A percentile compares a stretch with the other conserved stretches of the same genome.
Evolutionary conservation across 1,139 yeast genomes (phyloP).

Genomic region (Yamadazyma songkhlaensis): DNA sequence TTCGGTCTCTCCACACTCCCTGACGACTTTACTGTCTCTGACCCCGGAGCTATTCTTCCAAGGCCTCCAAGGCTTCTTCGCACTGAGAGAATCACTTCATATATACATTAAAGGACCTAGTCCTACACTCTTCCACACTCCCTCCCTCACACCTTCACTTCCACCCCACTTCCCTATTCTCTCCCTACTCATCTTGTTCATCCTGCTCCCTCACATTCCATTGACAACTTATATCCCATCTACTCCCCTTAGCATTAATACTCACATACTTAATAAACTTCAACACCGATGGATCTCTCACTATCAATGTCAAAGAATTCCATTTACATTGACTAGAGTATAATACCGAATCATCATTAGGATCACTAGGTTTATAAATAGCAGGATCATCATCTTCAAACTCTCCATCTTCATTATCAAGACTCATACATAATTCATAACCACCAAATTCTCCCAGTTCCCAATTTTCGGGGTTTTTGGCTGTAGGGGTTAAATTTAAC

Average conservation of each 20-base stretch:
- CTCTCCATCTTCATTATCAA: slow-evolving; percentile 47
- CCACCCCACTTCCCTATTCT: too few species aligned
- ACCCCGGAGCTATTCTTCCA: too few species aligned
- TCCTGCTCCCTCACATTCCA: slow-evolving; percentile 59
- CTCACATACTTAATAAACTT: slow-evolving; percentile 93
- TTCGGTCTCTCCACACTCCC: too few species aligned
- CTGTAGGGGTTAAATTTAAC: slow-evolving; percentile 72
- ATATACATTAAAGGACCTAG: too few species aligned
- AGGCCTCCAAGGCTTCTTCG: too few species aligned
- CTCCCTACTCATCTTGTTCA: slow-evolving; percentile 5
- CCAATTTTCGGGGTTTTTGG: slow-evolving; percentile 58
- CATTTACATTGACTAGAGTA: slow-evolving; percentile 80
- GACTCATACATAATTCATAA: slow-evolving; percentile 84
- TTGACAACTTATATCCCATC: slow-evolving; percentile 87
- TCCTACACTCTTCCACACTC: too few species aligned
- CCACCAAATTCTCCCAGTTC: slow-evolving; percentile 89
- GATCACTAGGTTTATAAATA: slow-evolving; percentile 53
- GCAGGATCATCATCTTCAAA: slow-evolving; percentile 57
- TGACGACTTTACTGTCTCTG: too few species aligned
- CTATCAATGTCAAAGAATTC: slow-evolving; percentile 75
- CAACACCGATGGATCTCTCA: slow-evolving; percentile 80
- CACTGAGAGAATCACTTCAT: too few species aligned
- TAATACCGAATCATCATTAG: slow-evolving; percentile 72
- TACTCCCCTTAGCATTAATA: slow-evolving; percentile 79
- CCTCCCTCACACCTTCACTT: too few species aligned